Evolutionary conservation across 2,329 filamentous ascomycete genomes (phyloP), one percentile per base, ranked within the genome.

Genomic region (Rutstroemia sp.): DNA sequence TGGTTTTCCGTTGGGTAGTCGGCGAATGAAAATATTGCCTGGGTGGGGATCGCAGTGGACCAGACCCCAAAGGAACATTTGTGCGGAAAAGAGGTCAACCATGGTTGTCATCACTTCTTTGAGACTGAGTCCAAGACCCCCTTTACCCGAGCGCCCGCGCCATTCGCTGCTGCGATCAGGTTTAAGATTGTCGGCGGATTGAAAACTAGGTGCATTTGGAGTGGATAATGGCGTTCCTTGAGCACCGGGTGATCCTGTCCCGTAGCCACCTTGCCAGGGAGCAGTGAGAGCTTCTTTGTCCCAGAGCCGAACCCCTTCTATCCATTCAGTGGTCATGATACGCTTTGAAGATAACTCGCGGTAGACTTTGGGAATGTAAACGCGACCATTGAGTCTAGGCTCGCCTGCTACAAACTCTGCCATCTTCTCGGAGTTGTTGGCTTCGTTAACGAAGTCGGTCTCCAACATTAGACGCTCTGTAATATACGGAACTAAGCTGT

Each of bases 31-130:
- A 71, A 97, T 94, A 73, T 99, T 99, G 27, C 92, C 92, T 1
- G 94, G 94, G 69, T 99, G 94, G 9, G 94, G 94, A 70, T 99
- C 94, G 73, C 92, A 96, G 75, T 99, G 92, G 0, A 97, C 89
- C 45, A 89, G 81, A 12, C 94, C 94, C 89, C 90, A 97, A 62
- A 95, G 86, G 77, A 96, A 99, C 80, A 97, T 97, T 69, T 97
- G 92, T 2, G 90, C 92, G n/a, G 87, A 89, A 76, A 97, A 99
- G 37, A 97, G 80, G 70, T 96, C 92, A 50, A 96, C 83, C 85
- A 97, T 96, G 34, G 90, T 96, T 5, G 87, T 88, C 94, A 97
- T 97, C 58, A 96, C 90, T 58, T 92, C 87, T 67, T 88, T 88
- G 30, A 90, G 77, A 7, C 83, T 85, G 3, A 99, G 76, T 0